A percentile compares a stretch with the other conserved stretches of the same genome.
These are phyloP conservation scores for Amanita pseudoporphyria DNA, from an alignment of 768 basidiomycete genomes.

Conservation along the genomic window DNA sequence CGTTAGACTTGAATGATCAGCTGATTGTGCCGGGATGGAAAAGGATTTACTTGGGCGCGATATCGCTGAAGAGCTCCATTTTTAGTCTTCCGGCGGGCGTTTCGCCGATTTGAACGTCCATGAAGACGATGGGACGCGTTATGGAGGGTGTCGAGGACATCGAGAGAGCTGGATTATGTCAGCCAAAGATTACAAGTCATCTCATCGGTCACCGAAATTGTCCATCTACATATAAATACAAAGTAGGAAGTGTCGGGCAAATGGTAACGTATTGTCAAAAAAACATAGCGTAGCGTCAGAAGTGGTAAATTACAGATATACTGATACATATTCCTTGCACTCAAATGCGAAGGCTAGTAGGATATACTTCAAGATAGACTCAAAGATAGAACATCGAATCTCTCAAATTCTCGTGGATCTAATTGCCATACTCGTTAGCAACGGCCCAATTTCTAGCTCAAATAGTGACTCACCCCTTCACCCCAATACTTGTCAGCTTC, in stretches of 20 bases:
- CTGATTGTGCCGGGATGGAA: background rate
- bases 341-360: no score
- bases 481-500: constrained; percentile 45
- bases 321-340: no score
- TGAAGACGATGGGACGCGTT: constrained; percentile 85
- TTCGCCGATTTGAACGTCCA: constrained; percentile 96
- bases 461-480: constrained; percentile 30
- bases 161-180: background rate
- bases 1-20: constrained; percentile 6
- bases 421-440: background rate
- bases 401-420: constrained; percentile 47
- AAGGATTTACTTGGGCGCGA: constrained; percentile 77
- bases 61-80: constrained; percentile 95
- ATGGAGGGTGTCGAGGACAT: constrained; percentile 24
- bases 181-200: no score
- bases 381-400: constrained; percentile 73
- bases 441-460: background rate
- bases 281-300: no score
- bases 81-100: constrained; percentile 92
- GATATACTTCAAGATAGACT: no score
- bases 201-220: no score
- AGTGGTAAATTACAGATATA: no score
- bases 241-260: background rate
- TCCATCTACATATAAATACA: no score
- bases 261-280: no score